Base-by-base conservation (phyloP, 345 rosid species). In the Abelmoschus esculentus region DNA sequence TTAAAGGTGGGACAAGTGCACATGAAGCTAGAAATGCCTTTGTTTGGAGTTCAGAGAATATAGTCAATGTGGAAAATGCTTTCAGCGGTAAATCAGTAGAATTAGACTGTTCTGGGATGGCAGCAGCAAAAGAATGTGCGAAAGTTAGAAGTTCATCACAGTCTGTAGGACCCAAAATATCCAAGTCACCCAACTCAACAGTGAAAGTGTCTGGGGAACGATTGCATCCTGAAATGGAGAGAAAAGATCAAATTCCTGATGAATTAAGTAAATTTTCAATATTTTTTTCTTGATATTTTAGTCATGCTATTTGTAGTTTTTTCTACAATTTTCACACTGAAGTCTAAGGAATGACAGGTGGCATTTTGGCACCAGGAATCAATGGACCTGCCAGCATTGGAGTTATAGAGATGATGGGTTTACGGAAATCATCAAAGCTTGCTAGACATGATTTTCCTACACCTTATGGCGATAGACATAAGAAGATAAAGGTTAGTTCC, bases 401-500 rank as follows among this genome's bases (percentile, higher is more conserved):
- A 36, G 75, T 80, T 74, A 83, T 77, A 82, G 88, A 83, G 83
- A 83, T 80, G 86, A 77, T 81, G 85, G 81, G 86, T 70, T 71
- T 82, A 66, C 80, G 81, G 83, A 85, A 79, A 81, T 80, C 88
- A 55, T 19, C 79, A 56, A 87, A 85, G 80, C 80, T 80, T 79
- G 63, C 74, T 12, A 66, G 71, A 59, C 81, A 74, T 53, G 81
- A 77, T 65, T 22, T 55, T 32, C 22, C 59, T 13, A 83, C 71
- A 70, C 15, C 52, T 19, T 38, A 69, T 76, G 83, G 72, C 14
- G 76, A 75, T 67, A 73, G 75, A 63, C 82, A 67, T 18, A 77
- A 78, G 80, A 88, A 83, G 71, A 59, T 84, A 36, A 78, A 76
- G 75, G 92, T 84, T 31, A 73, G 89, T 82, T 81, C 73, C 71